Evolutionary conservation across 1,284 basidiomycete species (phyloP).

Genomic region (Amylostereum areolatum): DNA sequence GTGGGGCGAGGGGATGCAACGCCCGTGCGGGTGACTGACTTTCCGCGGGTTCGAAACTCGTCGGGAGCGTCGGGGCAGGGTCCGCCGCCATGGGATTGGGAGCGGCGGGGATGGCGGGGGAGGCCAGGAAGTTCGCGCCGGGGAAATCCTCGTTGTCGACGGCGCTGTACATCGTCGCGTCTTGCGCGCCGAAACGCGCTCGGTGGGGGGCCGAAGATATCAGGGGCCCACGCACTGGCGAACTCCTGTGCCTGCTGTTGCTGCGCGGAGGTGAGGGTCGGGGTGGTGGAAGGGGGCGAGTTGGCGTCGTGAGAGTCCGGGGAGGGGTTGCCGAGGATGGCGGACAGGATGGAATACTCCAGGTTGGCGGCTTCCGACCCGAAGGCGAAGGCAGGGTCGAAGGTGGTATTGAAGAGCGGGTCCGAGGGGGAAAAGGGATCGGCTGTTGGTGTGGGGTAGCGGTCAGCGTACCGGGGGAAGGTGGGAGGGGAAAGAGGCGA

Average conservation of each 20-base stretch:
- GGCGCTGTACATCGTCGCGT: neutral
- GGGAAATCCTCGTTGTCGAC: neutral
- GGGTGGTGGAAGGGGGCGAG: slow-evolving; percentile 25
- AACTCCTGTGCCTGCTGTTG: neutral
- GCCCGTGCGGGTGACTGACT: slow-evolving; percentile 2
- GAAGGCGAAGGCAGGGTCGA: slow-evolving; percentile 62
- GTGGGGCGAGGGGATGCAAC: slow-evolving; percentile 13
- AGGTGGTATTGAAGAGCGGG: slow-evolving; percentile 55
- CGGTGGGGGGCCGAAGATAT: neutral
- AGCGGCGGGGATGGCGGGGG: slow-evolving; percentile 5
- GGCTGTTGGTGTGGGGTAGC: slow-evolving; percentile 20
- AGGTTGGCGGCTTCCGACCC: slow-evolving; percentile 85
- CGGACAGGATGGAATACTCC: slow-evolving; percentile 87
- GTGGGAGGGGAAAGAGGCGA: neutral
- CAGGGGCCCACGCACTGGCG: slow-evolving; percentile 12
- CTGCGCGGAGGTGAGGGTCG: neutral
- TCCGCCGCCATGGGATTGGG: neutral
- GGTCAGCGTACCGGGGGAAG: slow-evolving; percentile 1
- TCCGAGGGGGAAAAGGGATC: slow-evolving; percentile 49
- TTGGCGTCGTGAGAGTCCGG: slow-evolving; percentile 43
- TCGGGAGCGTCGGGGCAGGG: neutral
- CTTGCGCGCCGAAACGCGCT: neutral
- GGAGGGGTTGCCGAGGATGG: slow-evolving; percentile 79
- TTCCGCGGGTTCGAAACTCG: no score
- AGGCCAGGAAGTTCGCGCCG: slow-evolving; percentile 9